Base-by-base conservation (phyloP, 768 basidiomycete species). In the Lactifluus hygrophoroides region DNA sequence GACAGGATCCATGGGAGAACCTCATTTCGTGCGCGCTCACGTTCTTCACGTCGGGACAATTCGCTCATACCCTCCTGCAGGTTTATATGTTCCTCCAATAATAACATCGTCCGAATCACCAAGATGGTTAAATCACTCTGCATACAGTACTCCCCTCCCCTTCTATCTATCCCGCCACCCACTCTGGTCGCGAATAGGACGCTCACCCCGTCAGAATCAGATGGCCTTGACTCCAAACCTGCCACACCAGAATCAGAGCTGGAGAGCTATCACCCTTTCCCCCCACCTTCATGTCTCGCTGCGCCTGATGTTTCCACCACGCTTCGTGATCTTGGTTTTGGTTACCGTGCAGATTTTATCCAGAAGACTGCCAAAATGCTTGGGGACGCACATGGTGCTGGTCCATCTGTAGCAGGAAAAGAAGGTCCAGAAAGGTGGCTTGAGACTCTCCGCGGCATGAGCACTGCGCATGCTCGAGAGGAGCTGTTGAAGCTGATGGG, bases 21-120 rank as follows among this genome's bases (percentile, higher is more conserved):
- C 79, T 98, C 28, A 74, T 97, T 44, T 93, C 91, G 94, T 96
- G 71, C 66, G 90, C 82, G 8, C 13, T 27, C 17, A 19, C 30
- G 59, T 38, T 59, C 13, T 48, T 44, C 38, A 27, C 51, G 10
- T 27, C 14, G 9, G 1, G 21, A 19, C 14, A 19, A 38, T 43
- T 54, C 37, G 30, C 44, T 45, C 27, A 40, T 35, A 40, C 54
- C 10, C 40, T 8, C 30, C 7, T 25, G 0, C 53, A 95, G 94
- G 9, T 99, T 98, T 74, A 96, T 99, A 63, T 98, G 95, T 69
- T 96, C 94, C 2, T 90, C 92, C 2, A 97, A 97, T 67, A 98
- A 98, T 70, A 94, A 98, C 66, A 98, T 99, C 51, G 73, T 83
- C 5, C 88, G 96, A 6, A 99, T 99, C 66, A 88, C 91, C 16